Evolutionary conservation across 2,329 filamentous ascomycete species (phyloP).

Genomic region (Phoma sp.): DNA sequence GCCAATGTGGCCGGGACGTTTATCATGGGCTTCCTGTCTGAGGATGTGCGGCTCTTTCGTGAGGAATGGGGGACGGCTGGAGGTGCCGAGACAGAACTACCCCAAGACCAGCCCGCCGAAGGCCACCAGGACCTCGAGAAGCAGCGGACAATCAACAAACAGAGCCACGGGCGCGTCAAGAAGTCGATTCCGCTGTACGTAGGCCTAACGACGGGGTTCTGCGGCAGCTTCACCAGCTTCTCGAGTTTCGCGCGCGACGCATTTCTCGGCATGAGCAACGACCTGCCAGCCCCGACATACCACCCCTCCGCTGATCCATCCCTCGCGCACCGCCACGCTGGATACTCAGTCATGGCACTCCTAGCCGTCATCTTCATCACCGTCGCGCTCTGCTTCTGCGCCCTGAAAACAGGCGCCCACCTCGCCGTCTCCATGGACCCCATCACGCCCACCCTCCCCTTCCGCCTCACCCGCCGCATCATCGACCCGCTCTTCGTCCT

Average conservation of each 20-base stretch:
- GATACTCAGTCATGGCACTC: conserved; percentile 84
- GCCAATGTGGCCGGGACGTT: conserved; percentile 84
- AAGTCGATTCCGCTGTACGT: conserved; percentile 91
- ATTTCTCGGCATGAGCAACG: conserved; percentile 81
- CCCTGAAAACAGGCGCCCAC: conserved; percentile 76
- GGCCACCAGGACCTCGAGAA: conserved; percentile 49
- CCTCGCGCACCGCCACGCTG: conserved; percentile 66
- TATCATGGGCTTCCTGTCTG: conserved; percentile 83
- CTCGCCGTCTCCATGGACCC: conserved; percentile 69
- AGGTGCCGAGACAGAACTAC: conserved; percentile 30
- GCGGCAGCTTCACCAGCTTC: conserved; percentile 89
- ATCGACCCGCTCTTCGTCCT: conserved; percentile 70
- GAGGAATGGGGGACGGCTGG: conserved; percentile 65
- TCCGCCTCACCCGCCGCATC: conserved; percentile 62
- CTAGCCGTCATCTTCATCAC: conserved; percentile 78
- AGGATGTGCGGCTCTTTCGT: conserved; percentile 79
- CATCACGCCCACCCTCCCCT: conserved; percentile 67
- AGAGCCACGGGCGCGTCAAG: conserved; percentile 63
- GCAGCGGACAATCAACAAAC: conserved; percentile 53
- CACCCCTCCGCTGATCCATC: conserved; percentile 41
- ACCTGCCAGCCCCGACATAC: conserved; percentile 64
- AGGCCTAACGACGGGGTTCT: conserved; percentile 85
- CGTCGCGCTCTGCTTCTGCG: conserved; percentile 72
- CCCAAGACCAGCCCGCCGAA: conserved; percentile 1
- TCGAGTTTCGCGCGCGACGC: conserved; percentile 83